Conservation (phyloP, 2,329 filamentous ascomycete species). For the Aureobasidium sp. region DNA sequence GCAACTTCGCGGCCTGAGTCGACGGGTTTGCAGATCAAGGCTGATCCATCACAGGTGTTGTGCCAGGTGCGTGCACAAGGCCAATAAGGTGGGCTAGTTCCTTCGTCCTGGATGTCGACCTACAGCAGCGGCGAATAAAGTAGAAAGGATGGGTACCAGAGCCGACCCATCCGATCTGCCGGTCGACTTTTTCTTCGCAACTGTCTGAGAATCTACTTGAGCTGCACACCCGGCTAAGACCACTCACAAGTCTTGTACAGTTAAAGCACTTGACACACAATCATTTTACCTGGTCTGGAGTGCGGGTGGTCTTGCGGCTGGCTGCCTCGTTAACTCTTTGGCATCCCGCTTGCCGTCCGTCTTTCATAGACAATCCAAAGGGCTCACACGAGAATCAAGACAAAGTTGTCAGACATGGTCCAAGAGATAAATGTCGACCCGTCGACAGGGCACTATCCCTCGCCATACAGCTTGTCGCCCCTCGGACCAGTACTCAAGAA, state of each 20-base stretch:
- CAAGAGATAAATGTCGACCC: not conserved
- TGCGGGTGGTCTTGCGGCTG: not conserved
- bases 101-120: not conserved
- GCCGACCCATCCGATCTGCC: not conserved
- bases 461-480: slow-evolving; percentile 22
- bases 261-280: not conserved
- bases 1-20: not conserved
- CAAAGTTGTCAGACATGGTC: not conserved
- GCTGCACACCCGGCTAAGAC: not conserved
- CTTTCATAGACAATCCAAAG: not conserved
- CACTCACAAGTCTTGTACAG: not conserved
- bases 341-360: not conserved
- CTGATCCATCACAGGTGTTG: not conserved
- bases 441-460: slow-evolving; percentile 19
- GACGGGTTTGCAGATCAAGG: not conserved
- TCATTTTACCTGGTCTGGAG: not conserved
- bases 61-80: not conserved
- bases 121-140: not conserved
- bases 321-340: not conserved
- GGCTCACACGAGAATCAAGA: not conserved
- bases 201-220: not conserved
- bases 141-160: not conserved
- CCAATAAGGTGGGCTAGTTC: not conserved
- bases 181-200: not conserved
- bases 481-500: slow-evolving; percentile 20